Evolutionary conservation across 345 rosid species (phyloP), one percentile per base, ranked within the genome.

Genomic region (Turnera subulata): DNA sequence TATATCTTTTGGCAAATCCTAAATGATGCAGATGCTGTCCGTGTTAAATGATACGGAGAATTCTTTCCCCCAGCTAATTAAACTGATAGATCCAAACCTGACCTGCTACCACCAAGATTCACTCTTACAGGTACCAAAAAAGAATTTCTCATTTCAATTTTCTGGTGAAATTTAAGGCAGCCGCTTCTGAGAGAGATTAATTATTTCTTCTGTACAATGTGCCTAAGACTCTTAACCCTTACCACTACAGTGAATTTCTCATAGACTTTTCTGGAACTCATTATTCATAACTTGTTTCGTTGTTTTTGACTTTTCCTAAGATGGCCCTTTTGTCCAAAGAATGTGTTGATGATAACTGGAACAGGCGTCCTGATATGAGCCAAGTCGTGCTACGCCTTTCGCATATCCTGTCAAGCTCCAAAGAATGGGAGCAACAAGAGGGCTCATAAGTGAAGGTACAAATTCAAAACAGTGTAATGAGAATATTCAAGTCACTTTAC

Each of bases 291-390:
- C n/a, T n/a, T 0, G 10, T 15, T 25, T 2, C 32, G 13, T 58
- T 35, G 13, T 37, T 39, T 55, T 59, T 49, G 43, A 24, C n/a
- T 33, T 6, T 4, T 7, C n/a, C 29, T 12, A 50, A 74, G 78
- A 64, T 74, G 74, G 69, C 69, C 4, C 46, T 74, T 13, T 39
- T 74, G 57, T 49, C 75, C 22, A 69, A 54, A 53, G 78, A 69
- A 26, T 69, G 69, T 18, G 75, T 65, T 45, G 65, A 52, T 26
- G 66, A 74, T 17, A 40, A 74, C 17, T 62, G 72, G 72, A 69
- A 32, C 33, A 52, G 24, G 32, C 65, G 72, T 22, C 72, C 72
- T 0, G 53, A 69, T 61, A 74, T 66, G 78, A 65, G 68, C 23
- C 40, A 40, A 37, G 72, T 65, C 20, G 68, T 58, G 46, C 45